phyloP scores from a whole-genome alignment of 768 basidiomycete genomes.

The Mrakia hoshinonis region DNA sequence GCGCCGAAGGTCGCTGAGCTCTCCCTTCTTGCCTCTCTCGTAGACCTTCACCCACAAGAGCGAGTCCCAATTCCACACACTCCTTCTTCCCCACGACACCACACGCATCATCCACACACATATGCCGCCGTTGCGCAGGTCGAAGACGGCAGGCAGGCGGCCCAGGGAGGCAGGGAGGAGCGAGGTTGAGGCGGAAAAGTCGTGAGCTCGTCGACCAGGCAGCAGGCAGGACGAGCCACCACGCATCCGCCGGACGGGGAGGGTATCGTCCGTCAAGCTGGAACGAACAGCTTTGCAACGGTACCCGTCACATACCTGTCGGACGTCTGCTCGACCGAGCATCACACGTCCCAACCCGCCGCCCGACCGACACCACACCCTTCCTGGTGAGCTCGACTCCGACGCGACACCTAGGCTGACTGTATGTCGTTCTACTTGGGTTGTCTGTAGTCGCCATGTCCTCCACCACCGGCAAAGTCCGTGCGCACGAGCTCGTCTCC shows the following conservation, averaged over 20 bases:
- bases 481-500: slow-evolving; percentile 91
- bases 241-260: neutral
- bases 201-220: too few relatives aligned
- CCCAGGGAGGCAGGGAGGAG: too few relatives aligned
- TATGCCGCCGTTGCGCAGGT: too few relatives aligned
- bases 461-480: slow-evolving; percentile 63
- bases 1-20: too few relatives aligned
- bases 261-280: neutral
- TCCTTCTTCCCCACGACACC: too few relatives aligned
- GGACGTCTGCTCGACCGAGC: neutral
- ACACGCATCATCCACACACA: too few relatives aligned
- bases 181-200: too few relatives aligned
- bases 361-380: neutral
- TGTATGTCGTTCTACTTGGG: neutral
- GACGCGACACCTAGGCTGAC: neutral
- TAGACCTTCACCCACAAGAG: too few relatives aligned
- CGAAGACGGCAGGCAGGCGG: too few relatives aligned
- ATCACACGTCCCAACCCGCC: neutral
- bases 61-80: too few relatives aligned
- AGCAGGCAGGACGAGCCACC: too few relatives aligned
- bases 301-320: neutral
- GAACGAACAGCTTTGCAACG: neutral
- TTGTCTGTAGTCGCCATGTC: slow-evolving; percentile 23
- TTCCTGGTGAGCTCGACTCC: neutral
- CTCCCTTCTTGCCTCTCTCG: too few relatives aligned